A percentile compares a stretch with the other conserved stretches of the same genome.
These are phyloP conservation scores for Tetratostichococcus sp. DNA, from an alignment of 139 green algal species.

Conservation along the genomic window DNA sequence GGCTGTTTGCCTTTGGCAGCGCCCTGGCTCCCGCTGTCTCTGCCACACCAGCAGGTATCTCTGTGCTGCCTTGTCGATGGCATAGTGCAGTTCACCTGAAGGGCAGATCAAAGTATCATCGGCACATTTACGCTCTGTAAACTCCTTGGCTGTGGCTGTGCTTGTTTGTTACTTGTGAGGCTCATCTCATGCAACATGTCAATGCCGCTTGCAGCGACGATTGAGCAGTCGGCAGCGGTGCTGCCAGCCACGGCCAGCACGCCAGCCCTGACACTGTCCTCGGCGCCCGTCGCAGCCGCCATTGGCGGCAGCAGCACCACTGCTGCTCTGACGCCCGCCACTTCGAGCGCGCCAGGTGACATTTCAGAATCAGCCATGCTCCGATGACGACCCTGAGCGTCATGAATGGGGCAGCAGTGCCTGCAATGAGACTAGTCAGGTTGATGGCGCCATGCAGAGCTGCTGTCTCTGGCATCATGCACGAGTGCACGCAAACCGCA, in stretches of 20 bases:
- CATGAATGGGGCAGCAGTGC: background rate
- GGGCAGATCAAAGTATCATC: too few species aligned
- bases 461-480: too few species aligned
- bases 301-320: background rate
- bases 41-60: background rate
- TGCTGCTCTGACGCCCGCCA: background rate
- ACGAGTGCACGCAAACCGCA: too few species aligned
- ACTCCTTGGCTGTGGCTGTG: too few species aligned
- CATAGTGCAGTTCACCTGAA: too few species aligned
- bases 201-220: background rate
- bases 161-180: too few species aligned
- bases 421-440: too few species aligned
- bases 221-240: background rate
- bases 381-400: background rate
- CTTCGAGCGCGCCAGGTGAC: background rate
- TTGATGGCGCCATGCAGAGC: too few species aligned
- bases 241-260: background rate
- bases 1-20: background rate
- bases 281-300: background rate
- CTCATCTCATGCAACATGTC: too few species aligned
- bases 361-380: background rate
- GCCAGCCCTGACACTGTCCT: background rate
- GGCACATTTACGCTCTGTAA: too few species aligned
- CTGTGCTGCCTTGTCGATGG: too few species aligned
- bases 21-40: background rate